Evolutionary conservation across 129 eudicot species (phyloP).

Genomic region (Flaveria sonorensis): DNA sequence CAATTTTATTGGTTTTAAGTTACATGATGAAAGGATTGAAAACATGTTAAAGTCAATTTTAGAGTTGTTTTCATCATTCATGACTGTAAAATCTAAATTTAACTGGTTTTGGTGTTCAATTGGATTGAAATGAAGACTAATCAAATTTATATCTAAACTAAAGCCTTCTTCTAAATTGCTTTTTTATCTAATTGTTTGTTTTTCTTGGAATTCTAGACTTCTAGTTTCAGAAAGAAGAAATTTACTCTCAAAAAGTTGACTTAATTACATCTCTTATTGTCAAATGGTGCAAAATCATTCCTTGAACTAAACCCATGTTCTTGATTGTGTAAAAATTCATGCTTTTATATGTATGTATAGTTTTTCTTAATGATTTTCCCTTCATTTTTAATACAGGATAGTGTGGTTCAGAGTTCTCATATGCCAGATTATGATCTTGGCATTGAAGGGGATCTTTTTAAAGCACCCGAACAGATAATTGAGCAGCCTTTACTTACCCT

Average conservation of each 20-base stretch:
- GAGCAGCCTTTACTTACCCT: conserved; percentile 58
- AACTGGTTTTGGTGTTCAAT: conserved; percentile 19
- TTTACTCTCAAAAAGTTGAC: conserved; percentile 29
- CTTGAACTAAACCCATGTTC: conserved; percentile 20
- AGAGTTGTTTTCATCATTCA: conserved; percentile 16
- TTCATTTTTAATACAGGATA: conserved; percentile 26
- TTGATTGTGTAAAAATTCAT: conserved; percentile 19
- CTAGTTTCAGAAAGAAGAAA: conserved; percentile 9
- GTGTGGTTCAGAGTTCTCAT: conserved; percentile 49
- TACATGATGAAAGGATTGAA: conserved; percentile 1
- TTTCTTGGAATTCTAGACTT: conserved; percentile 9
- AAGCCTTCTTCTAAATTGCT: background rate
- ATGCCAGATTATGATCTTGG: conserved; percentile 82
- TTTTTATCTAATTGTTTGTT: conserved; percentile 1
- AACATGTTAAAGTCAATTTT: background rate
- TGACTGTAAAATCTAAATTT: conserved; percentile 26
- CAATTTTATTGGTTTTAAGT: background rate
- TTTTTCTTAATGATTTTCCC: conserved; percentile 11
- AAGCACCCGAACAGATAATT: conserved; percentile 69
- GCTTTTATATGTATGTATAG: background rate
- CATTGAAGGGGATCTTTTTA: conserved; percentile 89
- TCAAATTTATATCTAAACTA: conserved; percentile 28
- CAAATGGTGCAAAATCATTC: background rate
- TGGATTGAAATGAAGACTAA: conserved; percentile 12
- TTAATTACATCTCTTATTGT: background rate